Evolutionary conservation across 192 early-diverging fungal genomes (phyloP).

Genomic region (Coemansia sp.): DNA sequence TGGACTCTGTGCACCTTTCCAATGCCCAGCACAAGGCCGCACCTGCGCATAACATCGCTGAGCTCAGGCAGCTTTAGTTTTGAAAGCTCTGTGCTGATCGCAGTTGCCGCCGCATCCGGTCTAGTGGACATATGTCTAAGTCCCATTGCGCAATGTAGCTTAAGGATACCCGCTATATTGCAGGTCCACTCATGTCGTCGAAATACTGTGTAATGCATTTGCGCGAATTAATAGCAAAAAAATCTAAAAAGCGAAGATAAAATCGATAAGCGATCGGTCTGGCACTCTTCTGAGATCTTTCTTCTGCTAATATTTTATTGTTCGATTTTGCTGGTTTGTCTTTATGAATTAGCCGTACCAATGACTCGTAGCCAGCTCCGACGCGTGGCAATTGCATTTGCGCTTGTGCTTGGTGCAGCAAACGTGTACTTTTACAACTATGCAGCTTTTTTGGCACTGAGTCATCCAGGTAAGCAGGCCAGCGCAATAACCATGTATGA

Average conservation of each 20-base stretch:
- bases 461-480: constrained; percentile 23
- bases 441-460: constrained; percentile 17
- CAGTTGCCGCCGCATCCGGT: background rate
- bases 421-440: constrained; percentile 51
- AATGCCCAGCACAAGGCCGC: constrained; percentile 40
- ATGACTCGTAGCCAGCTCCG: constrained; percentile 12
- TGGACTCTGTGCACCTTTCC: constrained; percentile 35
- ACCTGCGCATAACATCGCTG: constrained; percentile 31
- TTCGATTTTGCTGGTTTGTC: background rate
- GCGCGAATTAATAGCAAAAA: background rate
- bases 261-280: background rate
- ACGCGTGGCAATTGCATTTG: constrained; percentile 15
- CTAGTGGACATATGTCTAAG: background rate
- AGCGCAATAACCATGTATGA: background rate
- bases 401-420: constrained; percentile 16
- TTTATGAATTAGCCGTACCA: background rate
- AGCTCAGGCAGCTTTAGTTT: constrained; percentile 35
- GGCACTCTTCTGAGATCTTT: background rate
- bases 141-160: background rate
- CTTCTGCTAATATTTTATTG: background rate
- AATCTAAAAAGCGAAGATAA: background rate
- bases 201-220: background rate
- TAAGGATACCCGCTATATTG: background rate
- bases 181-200: background rate
- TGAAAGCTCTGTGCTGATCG: constrained; percentile 16